Percentiles rank a stretch among this genome's conserved stretches.
phyloP scores from a whole-genome alignment of 768 basidiomycete genomes.

The Tubosaeta brunneosetosa region DNA sequence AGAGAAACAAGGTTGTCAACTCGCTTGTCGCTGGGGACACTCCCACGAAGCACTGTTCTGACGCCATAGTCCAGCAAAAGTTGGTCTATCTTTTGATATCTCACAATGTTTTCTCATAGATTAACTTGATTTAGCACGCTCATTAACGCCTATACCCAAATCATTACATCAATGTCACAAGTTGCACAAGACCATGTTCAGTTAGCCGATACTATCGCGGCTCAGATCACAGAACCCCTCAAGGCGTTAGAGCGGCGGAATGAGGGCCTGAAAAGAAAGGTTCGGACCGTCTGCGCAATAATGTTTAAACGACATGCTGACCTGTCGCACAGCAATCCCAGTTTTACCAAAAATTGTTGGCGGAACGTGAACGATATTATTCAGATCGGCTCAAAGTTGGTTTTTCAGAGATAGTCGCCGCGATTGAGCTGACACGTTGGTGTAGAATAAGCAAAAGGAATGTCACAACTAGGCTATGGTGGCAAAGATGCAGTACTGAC shows the following conservation, averaged over 20 bases:
- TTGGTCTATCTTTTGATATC: conserved; percentile 22
- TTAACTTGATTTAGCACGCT: conserved; percentile 50
- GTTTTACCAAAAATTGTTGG: conserved; percentile 66
- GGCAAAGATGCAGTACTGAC: conserved; percentile 2
- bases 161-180: conserved; percentile 56
- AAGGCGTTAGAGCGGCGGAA: conserved; percentile 55
- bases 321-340: conserved; percentile 51
- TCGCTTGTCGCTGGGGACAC: conserved; percentile 60
- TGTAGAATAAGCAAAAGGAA: conserved; percentile 33
- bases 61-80: conserved; percentile 52
- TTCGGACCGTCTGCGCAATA: conserved; percentile 13
- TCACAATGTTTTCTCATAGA: conserved; percentile 10
- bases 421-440: conserved; percentile 4
- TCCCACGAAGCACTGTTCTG: conserved; percentile 60
- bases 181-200: conserved; percentile 66
- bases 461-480: background rate
- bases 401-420: conserved; percentile 1
- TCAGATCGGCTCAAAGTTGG: conserved; percentile 66
- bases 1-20: conserved; percentile 56
- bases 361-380: conserved; percentile 66
- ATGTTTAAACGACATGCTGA: conserved; percentile 4
- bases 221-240: conserved; percentile 62
- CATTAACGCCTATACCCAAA: conserved; percentile 62
- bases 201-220: conserved; percentile 56
- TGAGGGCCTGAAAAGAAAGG: conserved; percentile 69